Base-by-base conservation (phyloP, 805 yeast species). In the Myxozyma melibiosi region DNA sequence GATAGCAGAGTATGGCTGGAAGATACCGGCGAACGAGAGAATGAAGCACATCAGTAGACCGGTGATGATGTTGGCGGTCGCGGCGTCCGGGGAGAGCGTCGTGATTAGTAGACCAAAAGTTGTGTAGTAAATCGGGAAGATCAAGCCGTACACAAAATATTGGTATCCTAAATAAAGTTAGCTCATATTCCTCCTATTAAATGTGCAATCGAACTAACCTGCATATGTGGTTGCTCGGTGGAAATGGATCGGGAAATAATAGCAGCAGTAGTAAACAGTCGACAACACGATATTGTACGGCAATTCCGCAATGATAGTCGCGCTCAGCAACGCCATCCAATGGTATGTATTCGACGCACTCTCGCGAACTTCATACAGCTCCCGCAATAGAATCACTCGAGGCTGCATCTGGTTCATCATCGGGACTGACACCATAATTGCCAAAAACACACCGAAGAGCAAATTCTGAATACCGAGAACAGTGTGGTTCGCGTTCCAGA, bases 341-440 rank as follows among this genome's bases (percentile, higher is more conserved):
- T 84, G 86, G 74, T 83, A 86, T 39, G 88, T 86, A 67, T 85
- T 85, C 3, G 88, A 83, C 56, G 83, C 79, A 24, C 82, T 76
- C 67, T 86, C 92, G 66, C 92, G 78, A 13, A 81, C 87, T 70
- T 86, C 91, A 66, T 73, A 86, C 38, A 85, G 69, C 55, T 82
- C 85, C 66, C 90, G 78, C 18, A 83, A 75, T n/a, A 71, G 74
- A 43, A 81, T 76, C 27, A 85, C 84, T 55, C 79, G 77, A 25
- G 79, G 83, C 67, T 84, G 86, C 52, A 83, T 78, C 71, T 85
- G 89, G 66, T 85, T 83, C 65, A 81, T 74, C 42, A 80, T 67
- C 16, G 88, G 84, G 14, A 81, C 80, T 52, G 81, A 74, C 52
- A 80, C 68, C 53, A 84, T 78, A 66, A 83, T 75, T 47, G 85